Conservation (phyloP, 345 rosid genomes). For the Brassica carinata region DNA sequence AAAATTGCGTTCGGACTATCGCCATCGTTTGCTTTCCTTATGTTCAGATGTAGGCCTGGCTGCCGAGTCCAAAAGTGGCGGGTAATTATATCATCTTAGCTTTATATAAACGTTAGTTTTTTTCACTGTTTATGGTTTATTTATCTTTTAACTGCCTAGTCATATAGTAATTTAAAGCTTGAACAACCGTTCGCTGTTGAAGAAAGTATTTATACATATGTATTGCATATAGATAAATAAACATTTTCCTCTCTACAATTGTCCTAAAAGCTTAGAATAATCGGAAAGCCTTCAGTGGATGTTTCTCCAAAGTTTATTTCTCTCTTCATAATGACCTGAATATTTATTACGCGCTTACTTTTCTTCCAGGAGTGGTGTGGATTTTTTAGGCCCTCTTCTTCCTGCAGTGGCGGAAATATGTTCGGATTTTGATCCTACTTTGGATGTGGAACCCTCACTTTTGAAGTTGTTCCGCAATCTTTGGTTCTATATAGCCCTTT, state of each 20-base stretch:
- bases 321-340: constrained; percentile 26
- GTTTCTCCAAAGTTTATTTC: constrained; percentile 6
- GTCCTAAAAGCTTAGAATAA: constrained; percentile 12
- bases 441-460: constrained; percentile 86
- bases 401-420: constrained; percentile 98
- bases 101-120: constrained; percentile 9
- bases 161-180: not conserved
- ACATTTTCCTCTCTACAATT: not conserved
- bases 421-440: constrained; percentile 89
- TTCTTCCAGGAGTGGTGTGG: constrained; percentile 93
- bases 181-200: not conserved
- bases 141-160: constrained; percentile 1
- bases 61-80: constrained; percentile 96
- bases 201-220: constrained; percentile 7
- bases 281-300: not conserved
- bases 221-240: constrained; percentile 18
- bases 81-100: constrained; percentile 48
- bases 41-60: constrained; percentile 98
- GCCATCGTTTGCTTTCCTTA: constrained; percentile 89
- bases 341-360: constrained; percentile 15
- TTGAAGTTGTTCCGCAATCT: constrained; percentile 94
- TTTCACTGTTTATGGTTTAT: not conserved
- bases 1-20: constrained; percentile 87
- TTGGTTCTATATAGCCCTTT: constrained; percentile 97
- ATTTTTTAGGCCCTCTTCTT: constrained; percentile 91